phyloP scores from a whole-genome alignment of 2,329 filamentous ascomycete species.

The Xylariales sp. region DNA sequence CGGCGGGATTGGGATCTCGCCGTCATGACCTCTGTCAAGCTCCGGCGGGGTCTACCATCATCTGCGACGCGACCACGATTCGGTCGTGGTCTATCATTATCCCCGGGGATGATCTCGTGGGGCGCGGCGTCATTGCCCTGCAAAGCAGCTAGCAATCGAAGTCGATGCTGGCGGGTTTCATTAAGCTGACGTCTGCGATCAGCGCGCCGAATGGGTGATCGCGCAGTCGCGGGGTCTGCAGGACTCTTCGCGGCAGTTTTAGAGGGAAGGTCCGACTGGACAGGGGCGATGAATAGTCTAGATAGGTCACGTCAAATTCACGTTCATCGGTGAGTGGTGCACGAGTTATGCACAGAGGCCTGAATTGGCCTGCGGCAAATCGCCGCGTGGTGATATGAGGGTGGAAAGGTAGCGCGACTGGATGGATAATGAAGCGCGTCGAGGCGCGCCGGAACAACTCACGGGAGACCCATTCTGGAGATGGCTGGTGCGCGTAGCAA shows the following conservation, averaged over 20 bases:
- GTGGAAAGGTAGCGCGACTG: neutral
- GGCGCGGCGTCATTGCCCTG: constrained; percentile 10
- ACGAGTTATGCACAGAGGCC: neutral
- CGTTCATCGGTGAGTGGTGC: neutral
- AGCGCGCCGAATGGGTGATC: constrained; percentile 36
- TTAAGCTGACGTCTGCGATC: constrained; percentile 22
- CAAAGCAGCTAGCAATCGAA: constrained; percentile 23
- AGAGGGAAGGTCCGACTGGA: constrained; percentile 37
- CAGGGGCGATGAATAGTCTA: constrained; percentile 42
- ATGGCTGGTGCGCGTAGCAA: constrained; percentile 4
- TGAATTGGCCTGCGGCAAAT: neutral
- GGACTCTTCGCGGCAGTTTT: constrained; percentile 29
- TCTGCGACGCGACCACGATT: neutral
- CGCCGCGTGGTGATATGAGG: neutral
- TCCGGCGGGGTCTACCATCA: too few species aligned
- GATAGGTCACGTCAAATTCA: constrained; percentile 1
- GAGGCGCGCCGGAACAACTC: constrained; percentile 7
- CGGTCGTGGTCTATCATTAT: neutral
- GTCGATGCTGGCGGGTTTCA: constrained; percentile 27
- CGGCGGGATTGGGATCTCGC: neutral
- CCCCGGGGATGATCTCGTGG: neutral
- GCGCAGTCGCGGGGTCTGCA: constrained; percentile 21
- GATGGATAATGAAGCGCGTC: constrained; percentile 5
- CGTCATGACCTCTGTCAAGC: too few species aligned
- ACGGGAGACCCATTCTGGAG: constrained; percentile 11